A percentile compares a stretch with the other conserved stretches of the same genome.
Conservation (phyloP, 2,329 filamentous ascomycete genomes). For the Ophiobolus disseminans region DNA sequence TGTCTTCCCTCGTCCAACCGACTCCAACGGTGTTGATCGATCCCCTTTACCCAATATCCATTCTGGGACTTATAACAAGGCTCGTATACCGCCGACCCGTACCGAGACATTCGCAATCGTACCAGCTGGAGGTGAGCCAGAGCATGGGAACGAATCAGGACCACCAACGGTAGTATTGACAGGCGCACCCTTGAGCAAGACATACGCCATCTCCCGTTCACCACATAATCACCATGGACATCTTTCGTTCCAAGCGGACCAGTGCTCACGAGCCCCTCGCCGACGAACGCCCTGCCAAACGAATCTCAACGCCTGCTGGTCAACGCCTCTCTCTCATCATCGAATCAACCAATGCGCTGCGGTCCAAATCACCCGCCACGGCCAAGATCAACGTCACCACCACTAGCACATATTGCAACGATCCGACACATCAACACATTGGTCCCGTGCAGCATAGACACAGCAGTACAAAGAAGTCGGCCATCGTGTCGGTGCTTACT, state of each 20-base stretch:
- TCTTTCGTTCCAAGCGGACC: constrained; percentile 32
- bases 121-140: not conserved
- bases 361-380: constrained; percentile 27
- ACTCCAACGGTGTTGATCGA: constrained; percentile 1
- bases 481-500: constrained; percentile 28
- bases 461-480: constrained; percentile 20
- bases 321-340: constrained; percentile 52
- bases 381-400: constrained; percentile 37
- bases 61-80: not conserved
- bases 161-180: not conserved
- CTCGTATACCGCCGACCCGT: not conserved
- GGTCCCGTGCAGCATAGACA: constrained; percentile 28
- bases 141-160: constrained; percentile 1
- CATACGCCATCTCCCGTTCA: constrained; percentile 5
- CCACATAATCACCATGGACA: constrained; percentile 26
- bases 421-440: constrained; percentile 34
- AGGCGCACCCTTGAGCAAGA: not conserved
- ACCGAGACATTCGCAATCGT: not conserved
- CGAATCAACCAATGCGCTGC: constrained; percentile 37
- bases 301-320: constrained; percentile 53
- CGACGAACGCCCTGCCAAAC: constrained; percentile 46
- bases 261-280: constrained; percentile 31
- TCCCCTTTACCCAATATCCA: not conserved
- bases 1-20: constrained; percentile 6
- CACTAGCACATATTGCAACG: constrained; percentile 38